Percentiles rank a stretch among this genome's conserved stretches.
Evolutionary conservation across 169 alveolate genomes (phyloP).

Genomic region (Cryptosporidium andersoni): DNA sequence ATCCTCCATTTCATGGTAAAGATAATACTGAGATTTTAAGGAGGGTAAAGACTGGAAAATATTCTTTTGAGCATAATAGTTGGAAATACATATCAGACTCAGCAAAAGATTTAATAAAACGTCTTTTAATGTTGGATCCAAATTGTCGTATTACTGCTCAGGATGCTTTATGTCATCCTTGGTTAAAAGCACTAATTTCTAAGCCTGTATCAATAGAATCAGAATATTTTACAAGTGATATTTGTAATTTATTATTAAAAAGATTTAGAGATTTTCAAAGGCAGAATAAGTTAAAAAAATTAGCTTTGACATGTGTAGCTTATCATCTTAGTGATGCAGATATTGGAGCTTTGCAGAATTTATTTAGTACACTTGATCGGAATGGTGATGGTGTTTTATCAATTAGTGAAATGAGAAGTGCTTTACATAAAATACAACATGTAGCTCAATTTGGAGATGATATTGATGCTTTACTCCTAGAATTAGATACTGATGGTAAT

Average conservation of each 20-base stretch:
- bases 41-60: conserved; percentile 84
- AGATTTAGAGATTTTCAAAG: conserved; percentile 86
- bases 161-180: conserved; percentile 91
- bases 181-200: conserved; percentile 81
- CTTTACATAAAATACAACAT: conserved; percentile 55
- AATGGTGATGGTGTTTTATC: conserved; percentile 92
- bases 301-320: conserved; percentile 94
- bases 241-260: conserved; percentile 78
- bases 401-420: conserved; percentile 66
- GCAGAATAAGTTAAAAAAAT: conserved; percentile 87
- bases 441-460: conserved; percentile 75
- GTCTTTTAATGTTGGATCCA: conserved; percentile 85
- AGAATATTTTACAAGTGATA: conserved; percentile 43
- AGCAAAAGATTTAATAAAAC: conserved; percentile 87
- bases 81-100: conserved; percentile 88
- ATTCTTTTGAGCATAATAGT: conserved; percentile 86
- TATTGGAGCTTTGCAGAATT: conserved; percentile 86
- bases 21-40: conserved; percentile 85
- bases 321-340: conserved; percentile 89
- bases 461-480: conserved; percentile 78
- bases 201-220: conserved; percentile 39
- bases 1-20: conserved; percentile 88
- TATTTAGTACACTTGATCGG: conserved; percentile 88
- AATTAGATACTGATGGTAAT: conserved; percentile 87
- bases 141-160: conserved; percentile 87